These are phyloP conservation scores for Avena sativa DNA, from an alignment of 176 grass and related monocot species.

Conservation along the genomic window DNA sequence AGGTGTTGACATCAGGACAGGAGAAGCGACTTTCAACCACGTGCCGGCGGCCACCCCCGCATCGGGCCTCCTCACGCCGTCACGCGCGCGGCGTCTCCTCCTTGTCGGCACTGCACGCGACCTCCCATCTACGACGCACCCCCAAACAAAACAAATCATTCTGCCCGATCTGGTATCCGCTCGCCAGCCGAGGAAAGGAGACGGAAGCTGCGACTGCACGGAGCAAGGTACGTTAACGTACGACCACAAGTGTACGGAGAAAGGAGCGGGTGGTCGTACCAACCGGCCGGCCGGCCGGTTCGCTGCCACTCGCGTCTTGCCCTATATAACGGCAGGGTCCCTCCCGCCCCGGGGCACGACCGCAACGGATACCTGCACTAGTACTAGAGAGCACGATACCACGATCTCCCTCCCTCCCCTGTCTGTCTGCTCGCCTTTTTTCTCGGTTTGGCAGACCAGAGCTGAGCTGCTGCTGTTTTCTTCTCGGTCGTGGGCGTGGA, in stretches of 20 bases:
- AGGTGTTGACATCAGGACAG: too few species aligned
- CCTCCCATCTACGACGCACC: neutral
- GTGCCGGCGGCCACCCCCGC: conserved; percentile 55
- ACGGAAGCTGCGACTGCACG: conserved; percentile 5
- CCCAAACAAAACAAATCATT: neutral
- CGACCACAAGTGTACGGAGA: neutral
- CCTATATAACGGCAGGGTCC: too few species aligned
- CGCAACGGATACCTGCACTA: conserved; percentile 29
- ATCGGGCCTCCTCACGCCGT: too few species aligned
- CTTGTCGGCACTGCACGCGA: conserved; percentile 50
- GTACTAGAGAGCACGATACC: too few species aligned
- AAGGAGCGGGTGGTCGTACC: neutral
- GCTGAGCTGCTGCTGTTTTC: neutral
- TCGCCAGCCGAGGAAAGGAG: neutral
- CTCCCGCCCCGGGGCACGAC: neutral
- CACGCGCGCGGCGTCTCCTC: neutral
- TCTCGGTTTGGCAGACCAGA: neutral
- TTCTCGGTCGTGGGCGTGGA: conserved; percentile 26
- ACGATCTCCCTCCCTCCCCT: neutral
- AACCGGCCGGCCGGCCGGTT: neutral
- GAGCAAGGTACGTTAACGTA: conserved; percentile 6
- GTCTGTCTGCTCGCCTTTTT: conserved; percentile 5
- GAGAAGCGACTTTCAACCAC: conserved; percentile 49
- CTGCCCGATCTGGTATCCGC: neutral
- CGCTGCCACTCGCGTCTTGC: too few species aligned